A percentile compares a stretch with the other conserved stretches of the same genome.
phyloP scores from a whole-genome alignment of 2,329 filamentous ascomycete species.

The Aotearoamyces nothofagi region DNA sequence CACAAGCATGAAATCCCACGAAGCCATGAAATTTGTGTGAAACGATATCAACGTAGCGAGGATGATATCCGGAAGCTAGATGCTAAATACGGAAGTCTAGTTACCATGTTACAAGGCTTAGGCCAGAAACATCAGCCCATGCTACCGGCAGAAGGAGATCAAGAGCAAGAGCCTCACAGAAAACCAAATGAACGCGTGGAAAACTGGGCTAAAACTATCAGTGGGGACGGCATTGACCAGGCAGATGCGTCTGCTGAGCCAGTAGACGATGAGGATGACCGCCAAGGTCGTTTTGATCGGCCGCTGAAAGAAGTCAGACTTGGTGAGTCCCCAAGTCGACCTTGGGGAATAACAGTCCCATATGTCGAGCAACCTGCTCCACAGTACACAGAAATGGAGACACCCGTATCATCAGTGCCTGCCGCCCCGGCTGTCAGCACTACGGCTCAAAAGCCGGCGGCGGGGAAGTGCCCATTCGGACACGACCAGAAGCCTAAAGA shows the following conservation, averaged over 20 bases:
- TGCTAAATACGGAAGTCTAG: constrained; percentile 74
- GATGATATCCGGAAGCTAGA: constrained; percentile 77
- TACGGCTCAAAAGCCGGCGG: constrained; percentile 9
- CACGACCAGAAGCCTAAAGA: constrained; percentile 17
- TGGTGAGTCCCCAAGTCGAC: constrained; percentile 81
- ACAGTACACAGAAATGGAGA: constrained; percentile 16
- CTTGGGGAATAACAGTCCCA: constrained; percentile 83
- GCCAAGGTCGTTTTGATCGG: constrained; percentile 66
- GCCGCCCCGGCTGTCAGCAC: constrained; percentile 35
- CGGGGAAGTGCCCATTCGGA: constrained; percentile 44
- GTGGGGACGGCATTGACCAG: constrained; percentile 31
- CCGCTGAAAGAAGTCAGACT: constrained; percentile 80
- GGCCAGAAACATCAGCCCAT: constrained; percentile 79
- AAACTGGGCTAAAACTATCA: constrained; percentile 72
- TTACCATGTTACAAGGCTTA: constrained; percentile 86
- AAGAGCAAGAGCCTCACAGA: constrained; percentile 25
- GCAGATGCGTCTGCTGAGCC: constrained; percentile 10
- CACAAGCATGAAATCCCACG: constrained; percentile 92
- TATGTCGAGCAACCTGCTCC: constrained; percentile 27
- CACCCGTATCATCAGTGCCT: constrained; percentile 39
- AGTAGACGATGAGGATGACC: constrained; percentile 24
- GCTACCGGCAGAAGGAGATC: constrained; percentile 46
- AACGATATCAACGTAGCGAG: constrained; percentile 77
- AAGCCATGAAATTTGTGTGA: constrained; percentile 85
- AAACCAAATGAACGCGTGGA: constrained; percentile 59